Percentiles rank a stretch among this genome's conserved stretches.
Conservation (phyloP, 805 yeast species). For the Brettanomyces nanus region DNA sequence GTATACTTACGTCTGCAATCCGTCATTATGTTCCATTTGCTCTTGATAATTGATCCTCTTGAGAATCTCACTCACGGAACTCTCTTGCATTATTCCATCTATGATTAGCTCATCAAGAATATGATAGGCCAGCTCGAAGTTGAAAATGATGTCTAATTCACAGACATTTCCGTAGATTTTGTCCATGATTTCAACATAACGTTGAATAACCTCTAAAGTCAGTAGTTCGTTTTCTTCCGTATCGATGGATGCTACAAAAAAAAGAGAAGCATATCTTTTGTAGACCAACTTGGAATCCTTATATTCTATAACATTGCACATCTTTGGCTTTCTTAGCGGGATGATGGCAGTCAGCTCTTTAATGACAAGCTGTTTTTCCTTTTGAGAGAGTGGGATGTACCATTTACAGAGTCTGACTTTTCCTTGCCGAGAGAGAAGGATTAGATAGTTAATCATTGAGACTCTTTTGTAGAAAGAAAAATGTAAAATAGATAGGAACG, state of each 20-base stretch:
- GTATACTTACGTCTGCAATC: slow-evolving; percentile 15
- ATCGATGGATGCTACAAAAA: slow-evolving; percentile 82
- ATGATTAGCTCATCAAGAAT: slow-evolving; percentile 82
- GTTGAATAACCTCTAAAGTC: slow-evolving; percentile 78
- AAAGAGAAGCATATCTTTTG: slow-evolving; percentile 87
- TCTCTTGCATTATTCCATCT: slow-evolving; percentile 83
- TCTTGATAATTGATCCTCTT: slow-evolving; percentile 78
- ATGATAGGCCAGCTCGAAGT: slow-evolving; percentile 89
- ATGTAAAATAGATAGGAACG: neutral
- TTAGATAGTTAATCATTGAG: slow-evolving; percentile 67
- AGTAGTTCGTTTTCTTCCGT: slow-evolving; percentile 78
- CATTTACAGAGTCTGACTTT: slow-evolving; percentile 90
- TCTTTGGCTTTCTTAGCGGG: slow-evolving; percentile 77
- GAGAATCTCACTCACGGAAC: slow-evolving; percentile 71
- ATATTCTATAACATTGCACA: slow-evolving; percentile 92
- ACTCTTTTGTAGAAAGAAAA: slow-evolving; percentile 38
- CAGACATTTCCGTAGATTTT: slow-evolving; percentile 92
- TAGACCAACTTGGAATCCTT: slow-evolving; percentile 80
- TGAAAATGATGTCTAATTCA: slow-evolving; percentile 93
- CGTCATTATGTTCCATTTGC: slow-evolving; percentile 48
- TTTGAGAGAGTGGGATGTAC: slow-evolving; percentile 78
- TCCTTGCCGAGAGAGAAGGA: slow-evolving; percentile 88
- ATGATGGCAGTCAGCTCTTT: slow-evolving; percentile 83
- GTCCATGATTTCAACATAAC: slow-evolving; percentile 96
- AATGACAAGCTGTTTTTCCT: slow-evolving; percentile 76